A percentile compares a stretch with the other conserved stretches of the same genome.
Evolutionary conservation across 2,329 filamentous ascomycete species (phyloP).

Genomic region (Colletotrichum simmondsii): DNA sequence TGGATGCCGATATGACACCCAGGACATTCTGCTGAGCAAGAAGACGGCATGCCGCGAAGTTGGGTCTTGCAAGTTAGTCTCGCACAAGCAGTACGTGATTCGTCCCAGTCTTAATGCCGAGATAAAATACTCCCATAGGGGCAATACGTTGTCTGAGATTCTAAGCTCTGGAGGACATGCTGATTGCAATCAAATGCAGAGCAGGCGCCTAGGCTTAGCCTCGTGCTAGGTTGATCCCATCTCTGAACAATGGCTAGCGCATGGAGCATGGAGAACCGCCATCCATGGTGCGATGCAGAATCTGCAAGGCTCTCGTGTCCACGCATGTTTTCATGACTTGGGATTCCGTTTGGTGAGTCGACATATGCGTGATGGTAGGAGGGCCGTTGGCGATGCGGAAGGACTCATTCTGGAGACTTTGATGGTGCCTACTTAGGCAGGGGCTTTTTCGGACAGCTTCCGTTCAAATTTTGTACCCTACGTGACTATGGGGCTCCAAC

Average conservation of each 20-base stretch:
- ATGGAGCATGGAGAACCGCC: background rate
- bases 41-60: background rate
- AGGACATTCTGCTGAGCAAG: background rate
- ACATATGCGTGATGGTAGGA: background rate
- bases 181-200: background rate
- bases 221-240: conserved; percentile 26
- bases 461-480: background rate
- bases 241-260: conserved; percentile 9
- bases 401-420: background rate
- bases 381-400: background rate
- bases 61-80: background rate
- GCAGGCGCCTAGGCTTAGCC: background rate
- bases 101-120: background rate
- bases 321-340: background rate
- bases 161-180: background rate
- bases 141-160: background rate
- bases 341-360: background rate
- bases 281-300: conserved; percentile 1
- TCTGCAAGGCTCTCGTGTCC: background rate
- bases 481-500: too few species aligned
- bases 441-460: background rate
- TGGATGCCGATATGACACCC: background rate
- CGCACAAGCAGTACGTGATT: background rate
- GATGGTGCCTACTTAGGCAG: background rate
- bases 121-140: background rate